These are phyloP conservation scores for Pichia californica DNA, from an alignment of 805 yeast genomes.

Conservation along the genomic window DNA sequence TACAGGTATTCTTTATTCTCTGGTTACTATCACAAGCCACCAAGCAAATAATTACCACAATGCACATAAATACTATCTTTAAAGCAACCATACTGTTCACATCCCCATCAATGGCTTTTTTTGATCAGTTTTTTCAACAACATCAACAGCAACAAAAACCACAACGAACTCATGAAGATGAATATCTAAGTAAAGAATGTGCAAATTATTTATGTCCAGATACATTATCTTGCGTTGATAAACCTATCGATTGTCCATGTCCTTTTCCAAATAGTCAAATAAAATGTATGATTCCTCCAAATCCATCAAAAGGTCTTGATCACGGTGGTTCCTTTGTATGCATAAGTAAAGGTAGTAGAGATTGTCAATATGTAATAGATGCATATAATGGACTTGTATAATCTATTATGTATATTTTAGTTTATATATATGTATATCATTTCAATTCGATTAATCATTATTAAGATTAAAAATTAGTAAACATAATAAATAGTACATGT, in stretches of 20 bases:
- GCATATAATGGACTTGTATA: slow-evolving; percentile 57
- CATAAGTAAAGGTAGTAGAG: slow-evolving; percentile 72
- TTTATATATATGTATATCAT: neutral
- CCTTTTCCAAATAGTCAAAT: slow-evolving; percentile 80
- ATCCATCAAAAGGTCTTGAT: neutral
- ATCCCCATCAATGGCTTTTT: slow-evolving; percentile 13
- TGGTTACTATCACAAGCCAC: too few relatives aligned
- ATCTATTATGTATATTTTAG: neutral
- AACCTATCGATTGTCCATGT: slow-evolving; percentile 78
- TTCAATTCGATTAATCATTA: too few relatives aligned
- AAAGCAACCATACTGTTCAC: neutral
- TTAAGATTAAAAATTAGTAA: neutral
- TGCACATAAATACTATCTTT: too few relatives aligned
- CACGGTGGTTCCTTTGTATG: slow-evolving; percentile 61
- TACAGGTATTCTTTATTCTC: too few relatives aligned
- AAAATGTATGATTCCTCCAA: slow-evolving; percentile 63
- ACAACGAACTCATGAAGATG: slow-evolving; percentile 31
- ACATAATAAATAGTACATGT: neutral
- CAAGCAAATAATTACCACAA: too few relatives aligned
- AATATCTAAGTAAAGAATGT: slow-evolving; percentile 35
- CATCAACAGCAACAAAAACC: slow-evolving; percentile 28
- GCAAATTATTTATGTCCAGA: slow-evolving; percentile 71
- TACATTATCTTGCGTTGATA: slow-evolving; percentile 69
- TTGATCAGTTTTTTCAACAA: slow-evolving; percentile 20
- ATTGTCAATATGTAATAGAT: slow-evolving; percentile 78